Percentiles rank a stretch among this genome's conserved stretches.
These are phyloP conservation scores for Neurospora sp. DNA, from an alignment of 2,329 filamentous ascomycete species.

Conservation along the genomic window DNA sequence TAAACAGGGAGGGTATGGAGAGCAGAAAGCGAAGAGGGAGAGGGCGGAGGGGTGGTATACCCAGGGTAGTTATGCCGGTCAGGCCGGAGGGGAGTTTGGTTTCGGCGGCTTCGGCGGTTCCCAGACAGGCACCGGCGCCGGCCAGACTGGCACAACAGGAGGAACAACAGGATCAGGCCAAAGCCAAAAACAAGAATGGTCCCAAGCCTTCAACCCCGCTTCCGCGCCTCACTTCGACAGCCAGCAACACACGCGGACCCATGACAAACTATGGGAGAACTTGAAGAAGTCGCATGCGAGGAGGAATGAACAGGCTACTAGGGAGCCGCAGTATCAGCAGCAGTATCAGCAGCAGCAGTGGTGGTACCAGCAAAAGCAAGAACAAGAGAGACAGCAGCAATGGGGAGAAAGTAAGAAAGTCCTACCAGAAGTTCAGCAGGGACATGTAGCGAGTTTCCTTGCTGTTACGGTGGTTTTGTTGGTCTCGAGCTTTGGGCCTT, in stretches of 20 bases:
- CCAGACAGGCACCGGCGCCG: not conserved
- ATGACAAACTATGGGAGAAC: not conserved
- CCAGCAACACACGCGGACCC: constrained; percentile 57
- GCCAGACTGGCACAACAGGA: constrained; percentile 13
- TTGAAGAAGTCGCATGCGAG: constrained; percentile 37
- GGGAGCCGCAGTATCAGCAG: not conserved
- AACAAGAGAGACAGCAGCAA: constrained; percentile 20
- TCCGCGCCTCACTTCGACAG: constrained; percentile 68
- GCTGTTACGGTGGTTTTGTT: constrained; percentile 38
- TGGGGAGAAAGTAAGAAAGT: constrained; percentile 15
- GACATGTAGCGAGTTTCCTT: constrained; percentile 36
- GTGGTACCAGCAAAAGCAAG: constrained; percentile 32
- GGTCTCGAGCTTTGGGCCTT: constrained; percentile 36
- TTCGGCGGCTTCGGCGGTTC: constrained; percentile 4
- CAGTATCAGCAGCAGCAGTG: constrained; percentile 1
- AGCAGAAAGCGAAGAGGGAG: constrained; percentile 47
- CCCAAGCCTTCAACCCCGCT: not conserved
- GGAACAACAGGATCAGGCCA: constrained; percentile 21
- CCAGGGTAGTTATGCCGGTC: constrained; percentile 9
- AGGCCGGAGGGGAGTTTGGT: constrained; percentile 3
- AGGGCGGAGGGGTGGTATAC: constrained; percentile 23
- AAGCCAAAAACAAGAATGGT: constrained; percentile 28
- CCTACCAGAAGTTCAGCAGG: constrained; percentile 30
- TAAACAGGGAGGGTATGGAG: constrained; percentile 67
- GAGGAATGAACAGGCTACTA: constrained; percentile 16